Evolutionary conservation across 129 eudicot species (phyloP), one percentile per base, ranked within the genome.

Genomic region (Artemisia tridentata): DNA sequence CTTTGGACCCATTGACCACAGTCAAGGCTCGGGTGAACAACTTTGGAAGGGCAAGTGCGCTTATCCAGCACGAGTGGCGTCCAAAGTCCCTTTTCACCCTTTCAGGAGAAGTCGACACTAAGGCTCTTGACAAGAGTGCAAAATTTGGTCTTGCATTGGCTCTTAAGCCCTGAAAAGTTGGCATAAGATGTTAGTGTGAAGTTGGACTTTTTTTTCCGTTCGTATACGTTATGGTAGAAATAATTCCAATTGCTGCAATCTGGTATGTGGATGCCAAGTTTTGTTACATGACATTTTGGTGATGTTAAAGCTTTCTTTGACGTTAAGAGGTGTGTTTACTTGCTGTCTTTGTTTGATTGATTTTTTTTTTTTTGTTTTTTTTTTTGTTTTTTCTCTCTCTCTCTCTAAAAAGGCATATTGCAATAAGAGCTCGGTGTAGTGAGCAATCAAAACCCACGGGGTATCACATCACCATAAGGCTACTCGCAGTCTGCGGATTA

Each of bases 141-240:
- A 92, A 89, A 90, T 80, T 91, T 61, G 97, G 97, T 7, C 75
- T 91, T 76, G 96, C 97, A 1, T 76, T 91, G 86, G 90, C 96
- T 75, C 96, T 91, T 59, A 91, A 88, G 83, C 96, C 97, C 11
- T 91, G 68, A 78, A 78, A 16, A 16, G 74, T 15, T 53, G 38
- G 43, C 47, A n/a, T 25, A 45, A 50, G 67, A 18, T 21, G 63
- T 34, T 51, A 67, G 56, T 19, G 11, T 23, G 63, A 50, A 31
- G 52, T 57, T 38, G 45, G 45, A 7, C 45, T 38, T 0, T 38
- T 38, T 38, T 38, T 38, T 38, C 9, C 45, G 2, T 7, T 7
- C 10, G 2, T 1, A 38, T 38, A 38, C 45, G 10, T 67, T 75
- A 65, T 66, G 67, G 81, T 68, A 75, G 78, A 78, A 86, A 81